phyloP scores from a whole-genome alignment of 31 red algal species.

The Odonthalia washingtoniensis region DNA sequence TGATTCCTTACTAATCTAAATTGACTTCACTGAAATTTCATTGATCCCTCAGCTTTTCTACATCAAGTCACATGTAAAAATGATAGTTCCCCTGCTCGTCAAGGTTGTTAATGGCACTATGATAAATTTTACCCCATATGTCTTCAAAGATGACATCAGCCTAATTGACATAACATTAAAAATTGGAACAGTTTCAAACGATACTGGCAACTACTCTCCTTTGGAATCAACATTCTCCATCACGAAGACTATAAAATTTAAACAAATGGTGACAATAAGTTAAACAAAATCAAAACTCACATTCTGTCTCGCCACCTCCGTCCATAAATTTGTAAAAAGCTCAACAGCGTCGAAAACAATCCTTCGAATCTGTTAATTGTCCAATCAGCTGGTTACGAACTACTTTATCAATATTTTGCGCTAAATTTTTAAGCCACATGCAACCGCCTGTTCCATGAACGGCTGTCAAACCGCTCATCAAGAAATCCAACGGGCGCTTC shows the following conservation, averaged over 20 bases:
- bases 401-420: no score
- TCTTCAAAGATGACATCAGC: background rate
- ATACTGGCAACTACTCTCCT: background rate
- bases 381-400: no score
- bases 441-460: no score
- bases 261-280: conserved; percentile 10
- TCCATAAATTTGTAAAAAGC: background rate
- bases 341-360: background rate
- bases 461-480: background rate
- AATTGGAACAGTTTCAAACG: conserved; percentile 6
- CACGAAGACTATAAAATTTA: background rate
- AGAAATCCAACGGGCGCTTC: background rate
- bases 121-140: background rate
- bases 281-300: background rate
- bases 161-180: background rate
- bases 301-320: background rate
- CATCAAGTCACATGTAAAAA: background rate
- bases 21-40: background rate
- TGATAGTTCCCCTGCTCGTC: background rate
- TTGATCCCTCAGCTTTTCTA: conserved; percentile 35
- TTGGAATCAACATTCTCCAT: background rate
- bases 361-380: no score
- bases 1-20: background rate
- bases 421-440: no score
- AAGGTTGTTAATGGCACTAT: conserved; percentile 29